Percentiles rank a stretch among this genome's conserved stretches.
These are phyloP conservation scores for Pichia cephalocereana DNA, from an alignment of 805 yeast genomes.

Conservation along the genomic window DNA sequence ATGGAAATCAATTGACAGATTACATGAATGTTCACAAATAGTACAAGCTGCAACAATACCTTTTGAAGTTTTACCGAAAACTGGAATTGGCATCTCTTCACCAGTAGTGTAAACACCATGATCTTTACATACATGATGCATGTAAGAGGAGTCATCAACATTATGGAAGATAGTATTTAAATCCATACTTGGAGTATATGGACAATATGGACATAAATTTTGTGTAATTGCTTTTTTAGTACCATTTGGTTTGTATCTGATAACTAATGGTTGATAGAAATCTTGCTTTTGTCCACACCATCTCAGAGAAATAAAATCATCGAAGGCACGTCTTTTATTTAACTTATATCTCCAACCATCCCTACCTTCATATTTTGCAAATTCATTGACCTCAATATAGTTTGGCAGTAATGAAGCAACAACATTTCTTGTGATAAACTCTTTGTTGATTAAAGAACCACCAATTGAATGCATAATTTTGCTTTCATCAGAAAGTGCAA, in stretches of 20 bases:
- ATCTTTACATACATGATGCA: constrained; percentile 26
- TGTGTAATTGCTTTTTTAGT: neutral
- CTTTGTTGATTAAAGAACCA: neutral
- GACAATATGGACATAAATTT: constrained; percentile 24
- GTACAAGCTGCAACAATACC: neutral
- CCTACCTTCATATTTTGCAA: neutral
- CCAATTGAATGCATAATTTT: neutral
- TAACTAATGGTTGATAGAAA: neutral
- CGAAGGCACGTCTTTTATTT: neutral
- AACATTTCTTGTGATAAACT: neutral
- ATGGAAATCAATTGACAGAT: neutral
- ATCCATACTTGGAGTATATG: constrained; percentile 2
- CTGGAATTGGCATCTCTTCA: constrained; percentile 21
- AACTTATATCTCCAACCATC: neutral
- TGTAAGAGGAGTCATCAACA: constrained; percentile 7
- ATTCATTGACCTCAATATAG: neutral
- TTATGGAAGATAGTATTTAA: constrained; percentile 14
- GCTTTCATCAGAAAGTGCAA: neutral
- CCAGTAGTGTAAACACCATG: constrained; percentile 28
- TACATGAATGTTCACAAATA: neutral
- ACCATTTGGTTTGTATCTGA: neutral
- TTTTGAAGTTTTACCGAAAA: neutral
- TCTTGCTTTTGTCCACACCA: neutral
- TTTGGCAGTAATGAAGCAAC: neutral
- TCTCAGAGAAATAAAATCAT: neutral